Percentiles rank a stretch among this genome's conserved stretches.
Conservation (phyloP, 345 rosid species). For the Populus tremula region DNA sequence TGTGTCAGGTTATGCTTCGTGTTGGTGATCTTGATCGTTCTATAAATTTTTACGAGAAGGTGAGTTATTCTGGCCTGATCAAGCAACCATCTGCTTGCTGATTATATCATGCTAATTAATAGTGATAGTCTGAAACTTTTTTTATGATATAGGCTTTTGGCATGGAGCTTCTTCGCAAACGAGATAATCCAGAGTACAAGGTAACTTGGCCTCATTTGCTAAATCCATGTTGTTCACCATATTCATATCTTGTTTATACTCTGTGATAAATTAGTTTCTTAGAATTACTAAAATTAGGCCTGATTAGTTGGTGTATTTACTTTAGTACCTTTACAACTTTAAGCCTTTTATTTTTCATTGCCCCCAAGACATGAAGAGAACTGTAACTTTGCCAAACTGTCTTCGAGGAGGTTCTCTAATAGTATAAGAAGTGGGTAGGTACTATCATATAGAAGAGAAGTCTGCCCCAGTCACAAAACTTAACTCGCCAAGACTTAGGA, state of each 20-base stretch:
- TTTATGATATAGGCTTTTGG: slow-evolving; percentile 70
- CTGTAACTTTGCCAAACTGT: not conserved
- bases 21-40: slow-evolving; percentile 95
- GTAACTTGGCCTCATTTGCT: slow-evolving; percentile 31
- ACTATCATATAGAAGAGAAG: too few species aligned
- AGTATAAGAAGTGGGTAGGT: too few species aligned
- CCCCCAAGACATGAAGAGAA: not conserved
- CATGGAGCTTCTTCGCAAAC: slow-evolving; percentile 89
- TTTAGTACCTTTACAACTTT: not conserved
- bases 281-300: not conserved
- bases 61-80: slow-evolving; percentile 27
- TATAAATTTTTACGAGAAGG: slow-evolving; percentile 89
- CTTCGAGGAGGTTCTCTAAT: not conserved
- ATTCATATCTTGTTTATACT: not conserved
- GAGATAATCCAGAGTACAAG: slow-evolving; percentile 95
- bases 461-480: too few species aligned
- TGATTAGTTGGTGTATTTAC: not conserved
- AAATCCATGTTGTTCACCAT: not conserved
- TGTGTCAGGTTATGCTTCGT: slow-evolving; percentile 99
- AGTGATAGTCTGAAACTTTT: slow-evolving; percentile 11
- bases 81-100: not conserved
- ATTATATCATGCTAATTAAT: slow-evolving; percentile 3
- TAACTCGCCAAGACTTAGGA: too few species aligned
- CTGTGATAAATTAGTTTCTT: not conserved
- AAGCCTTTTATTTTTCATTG: not conserved